phyloP scores from a whole-genome alignment of 139 green algal species.

The Astrephomene gubernaculifera region DNA sequence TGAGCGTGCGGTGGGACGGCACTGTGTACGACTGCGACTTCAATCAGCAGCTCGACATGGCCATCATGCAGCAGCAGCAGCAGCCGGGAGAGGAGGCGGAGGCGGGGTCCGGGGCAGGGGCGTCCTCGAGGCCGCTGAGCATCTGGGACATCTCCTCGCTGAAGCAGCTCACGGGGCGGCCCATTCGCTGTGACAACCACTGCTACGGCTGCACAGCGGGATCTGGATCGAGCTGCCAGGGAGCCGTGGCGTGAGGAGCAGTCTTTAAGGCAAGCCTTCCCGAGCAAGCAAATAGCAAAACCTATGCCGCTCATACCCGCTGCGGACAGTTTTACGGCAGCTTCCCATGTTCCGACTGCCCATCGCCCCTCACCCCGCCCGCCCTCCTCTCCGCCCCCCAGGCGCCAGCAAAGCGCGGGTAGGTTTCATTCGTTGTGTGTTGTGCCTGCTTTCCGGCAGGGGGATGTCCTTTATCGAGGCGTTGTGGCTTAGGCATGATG shows the following conservation, averaged over 20 bases:
- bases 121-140: conserved; percentile 52
- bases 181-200: conserved; percentile 88
- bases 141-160: conserved; percentile 89
- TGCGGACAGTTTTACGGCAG: too few species aligned
- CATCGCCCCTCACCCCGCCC: too few species aligned
- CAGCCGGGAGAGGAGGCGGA: background rate
- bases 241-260: conserved; percentile 44
- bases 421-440: too few species aligned
- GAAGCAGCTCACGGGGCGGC: conserved; percentile 74
- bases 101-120: background rate
- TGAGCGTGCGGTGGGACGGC: conserved; percentile 94
- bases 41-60: conserved; percentile 95
- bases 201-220: conserved; percentile 98
- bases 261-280: too few species aligned
- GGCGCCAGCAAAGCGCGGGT: too few species aligned
- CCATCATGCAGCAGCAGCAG: background rate
- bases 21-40: conserved; percentile 98
- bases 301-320: too few species aligned
- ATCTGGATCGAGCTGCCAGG: conserved; percentile 86
- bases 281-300: too few species aligned
- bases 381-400: too few species aligned
- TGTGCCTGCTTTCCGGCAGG: too few species aligned
- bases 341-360: too few species aligned
- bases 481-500: too few species aligned
- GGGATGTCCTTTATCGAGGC: too few species aligned